A percentile compares a stretch with the other conserved stretches of the same genome.
phyloP scores from a whole-genome alignment of 192 early-diverging fungal genomes.

The Gigaspora rosea region DNA sequence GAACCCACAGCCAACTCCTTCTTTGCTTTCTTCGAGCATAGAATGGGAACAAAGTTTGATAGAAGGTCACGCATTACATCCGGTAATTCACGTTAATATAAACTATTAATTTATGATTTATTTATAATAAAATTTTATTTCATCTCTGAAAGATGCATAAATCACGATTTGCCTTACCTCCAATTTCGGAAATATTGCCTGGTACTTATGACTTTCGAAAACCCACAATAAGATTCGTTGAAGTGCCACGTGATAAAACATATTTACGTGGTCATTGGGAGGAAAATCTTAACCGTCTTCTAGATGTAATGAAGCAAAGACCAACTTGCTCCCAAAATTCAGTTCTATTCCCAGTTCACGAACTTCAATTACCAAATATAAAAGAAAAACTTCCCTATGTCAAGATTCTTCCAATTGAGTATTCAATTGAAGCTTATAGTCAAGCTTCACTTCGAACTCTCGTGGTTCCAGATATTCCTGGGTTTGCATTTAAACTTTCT shows the following conservation, averaged over 20 bases:
- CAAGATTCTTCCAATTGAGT: conserved; percentile 40
- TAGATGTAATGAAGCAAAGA: conserved; percentile 27
- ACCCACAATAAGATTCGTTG: conserved; percentile 49
- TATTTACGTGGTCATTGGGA: conserved; percentile 52
- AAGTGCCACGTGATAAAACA: conserved; percentile 47
- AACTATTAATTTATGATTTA: background rate
- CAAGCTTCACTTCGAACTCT: conserved; percentile 65
- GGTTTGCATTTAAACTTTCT: conserved; percentile 55
- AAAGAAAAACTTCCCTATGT: conserved; percentile 47
- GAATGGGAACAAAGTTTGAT: conserved; percentile 69
- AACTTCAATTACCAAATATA: conserved; percentile 65
- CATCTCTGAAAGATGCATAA: conserved; percentile 55
- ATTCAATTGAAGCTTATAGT: conserved; percentile 45
- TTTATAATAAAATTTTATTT: background rate
- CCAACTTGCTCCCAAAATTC: conserved; percentile 33
- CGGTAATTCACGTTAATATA: conserved; percentile 34
- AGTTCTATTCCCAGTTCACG: conserved; percentile 60
- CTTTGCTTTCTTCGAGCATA: conserved; percentile 44
- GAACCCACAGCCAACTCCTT: conserved; percentile 36
- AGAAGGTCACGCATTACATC: conserved; percentile 72
- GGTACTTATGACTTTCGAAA: conserved; percentile 44
- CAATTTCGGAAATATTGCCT: conserved; percentile 49
- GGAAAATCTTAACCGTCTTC: conserved; percentile 39
- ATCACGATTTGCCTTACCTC: conserved; percentile 55
- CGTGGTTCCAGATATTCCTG: conserved; percentile 40